Evolutionary conservation across 208 protist species (phyloP).

Genomic region (Vickermania spadyakhi): DNA sequence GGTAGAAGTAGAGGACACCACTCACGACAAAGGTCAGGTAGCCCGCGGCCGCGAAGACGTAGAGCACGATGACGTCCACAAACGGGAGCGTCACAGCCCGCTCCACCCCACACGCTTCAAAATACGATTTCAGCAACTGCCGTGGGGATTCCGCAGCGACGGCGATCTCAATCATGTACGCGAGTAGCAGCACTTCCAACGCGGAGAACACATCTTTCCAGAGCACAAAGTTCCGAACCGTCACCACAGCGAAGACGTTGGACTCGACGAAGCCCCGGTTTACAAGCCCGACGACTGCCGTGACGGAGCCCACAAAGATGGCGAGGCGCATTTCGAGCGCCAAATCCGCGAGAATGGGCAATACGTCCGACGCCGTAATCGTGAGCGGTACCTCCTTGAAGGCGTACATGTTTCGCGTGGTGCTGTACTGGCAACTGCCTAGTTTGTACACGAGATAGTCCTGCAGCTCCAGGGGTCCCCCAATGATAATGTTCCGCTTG

Average conservation of each 20-base stretch:
- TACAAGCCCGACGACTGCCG: conserved; percentile 30
- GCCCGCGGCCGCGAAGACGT: conserved; percentile 41
- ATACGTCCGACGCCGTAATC: conserved; percentile 19
- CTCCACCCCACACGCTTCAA: conserved; percentile 33
- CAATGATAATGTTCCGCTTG: conserved; percentile 24
- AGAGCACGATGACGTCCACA: conserved; percentile 23
- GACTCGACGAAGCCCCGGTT: conserved; percentile 46
- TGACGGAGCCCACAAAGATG: conserved; percentile 40
- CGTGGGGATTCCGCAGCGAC: conserved; percentile 20
- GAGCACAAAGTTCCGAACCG: conserved; percentile 60
- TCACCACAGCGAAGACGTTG: conserved; percentile 43
- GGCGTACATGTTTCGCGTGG: conserved; percentile 38
- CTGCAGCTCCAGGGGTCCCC: conserved; percentile 25
- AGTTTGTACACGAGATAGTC: conserved; percentile 36
- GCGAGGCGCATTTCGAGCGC: conserved; percentile 52
- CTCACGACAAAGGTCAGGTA: conserved; percentile 44
- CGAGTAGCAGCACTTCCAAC: conserved; percentile 42
- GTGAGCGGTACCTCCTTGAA: conserved; percentile 35
- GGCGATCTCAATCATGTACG: conserved; percentile 33
- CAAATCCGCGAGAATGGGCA: conserved; percentile 65
- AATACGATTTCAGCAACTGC: conserved; percentile 38
- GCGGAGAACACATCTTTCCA: conserved; percentile 70
- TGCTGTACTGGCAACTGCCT: conserved; percentile 25
- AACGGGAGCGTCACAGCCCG: conserved; percentile 40
- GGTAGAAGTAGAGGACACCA: conserved; percentile 44